Conservation (phyloP, 768 basidiomycete genomes). For the Mycena vitilis region DNA sequence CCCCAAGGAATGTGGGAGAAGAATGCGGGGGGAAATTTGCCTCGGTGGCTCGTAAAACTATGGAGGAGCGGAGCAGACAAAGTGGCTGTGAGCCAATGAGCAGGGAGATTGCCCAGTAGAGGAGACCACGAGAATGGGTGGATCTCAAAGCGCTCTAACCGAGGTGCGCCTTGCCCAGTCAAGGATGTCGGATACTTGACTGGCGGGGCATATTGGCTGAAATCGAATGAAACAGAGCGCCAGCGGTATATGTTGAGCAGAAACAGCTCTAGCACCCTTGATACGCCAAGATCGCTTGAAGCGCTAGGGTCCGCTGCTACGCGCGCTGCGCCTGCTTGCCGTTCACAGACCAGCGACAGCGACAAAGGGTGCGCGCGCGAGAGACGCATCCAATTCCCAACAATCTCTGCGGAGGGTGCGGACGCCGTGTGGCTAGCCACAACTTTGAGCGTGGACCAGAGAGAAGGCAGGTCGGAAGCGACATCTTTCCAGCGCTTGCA, state of each 20-base stretch:
- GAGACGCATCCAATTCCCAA: conserved; percentile 23
- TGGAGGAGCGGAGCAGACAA: conserved; percentile 21
- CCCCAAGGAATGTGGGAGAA: conserved; percentile 23
- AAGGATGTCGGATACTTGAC: conserved; percentile 22
- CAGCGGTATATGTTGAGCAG: conserved; percentile 29
- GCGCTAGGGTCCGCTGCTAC: background rate
- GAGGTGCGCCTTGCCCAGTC: conserved; percentile 27
- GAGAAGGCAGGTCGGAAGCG: conserved; percentile 13
- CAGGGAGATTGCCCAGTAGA: conserved; percentile 7
- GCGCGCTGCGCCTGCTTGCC: conserved; percentile 6
- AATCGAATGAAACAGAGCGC: conserved; percentile 20
- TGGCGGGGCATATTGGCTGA: conserved; percentile 25
- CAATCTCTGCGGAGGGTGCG: conserved; percentile 11
- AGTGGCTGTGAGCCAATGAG: conserved; percentile 17
- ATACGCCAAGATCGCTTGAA: conserved; percentile 14
- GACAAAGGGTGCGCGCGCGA: conserved; percentile 19
- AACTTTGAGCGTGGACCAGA: conserved; percentile 26
- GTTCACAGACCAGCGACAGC: conserved; percentile 15
- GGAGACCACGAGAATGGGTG: conserved; percentile 31
- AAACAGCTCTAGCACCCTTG: conserved; percentile 20
- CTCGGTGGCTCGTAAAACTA: conserved; percentile 23
- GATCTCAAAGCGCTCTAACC: conserved; percentile 25
- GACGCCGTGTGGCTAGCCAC: conserved; percentile 19
- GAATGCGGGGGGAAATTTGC: conserved; percentile 19
- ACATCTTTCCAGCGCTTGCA: conserved; percentile 27